Evolutionary conservation across 306 rosid species (phyloP).

Genomic region (Dryas drummondii): DNA sequence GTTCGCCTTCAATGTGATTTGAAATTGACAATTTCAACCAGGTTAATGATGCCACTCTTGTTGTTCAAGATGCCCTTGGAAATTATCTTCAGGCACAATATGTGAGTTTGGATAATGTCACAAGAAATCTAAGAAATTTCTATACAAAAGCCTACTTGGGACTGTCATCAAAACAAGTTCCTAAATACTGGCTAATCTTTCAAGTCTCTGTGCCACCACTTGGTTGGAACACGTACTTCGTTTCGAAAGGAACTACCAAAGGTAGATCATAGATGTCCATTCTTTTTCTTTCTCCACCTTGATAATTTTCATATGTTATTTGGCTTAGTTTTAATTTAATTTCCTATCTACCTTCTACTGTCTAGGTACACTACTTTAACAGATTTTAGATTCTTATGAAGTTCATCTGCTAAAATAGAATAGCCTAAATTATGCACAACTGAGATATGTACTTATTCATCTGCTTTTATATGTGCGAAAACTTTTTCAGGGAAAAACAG

Average conservation of each 20-base stretch:
- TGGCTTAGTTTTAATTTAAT: too few species aligned
- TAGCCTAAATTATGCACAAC: not conserved
- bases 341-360: too few species aligned
- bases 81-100: slow-evolving; percentile 53
- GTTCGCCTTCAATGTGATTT: slow-evolving; percentile 5
- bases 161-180: slow-evolving; percentile 40
- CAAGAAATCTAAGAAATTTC: slow-evolving; percentile 51
- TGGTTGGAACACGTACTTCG: slow-evolving; percentile 87
- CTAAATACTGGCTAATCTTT: slow-evolving; percentile 79
- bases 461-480: slow-evolving; percentile 7
- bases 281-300: not conserved
- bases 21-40: slow-evolving; percentile 33
- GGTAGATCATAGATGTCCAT: slow-evolving; percentile 28
- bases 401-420: not conserved
- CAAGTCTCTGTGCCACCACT: slow-evolving; percentile 76
- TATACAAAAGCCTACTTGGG: slow-evolving; percentile 75
- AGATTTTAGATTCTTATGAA: not conserved
- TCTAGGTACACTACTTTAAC: too few species aligned
- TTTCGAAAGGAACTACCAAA: slow-evolving; percentile 44
- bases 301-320: not conserved
- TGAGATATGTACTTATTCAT: too few species aligned
- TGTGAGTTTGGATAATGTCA: slow-evolving; percentile 53
- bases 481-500: slow-evolving; percentile 31
- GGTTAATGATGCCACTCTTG: slow-evolving; percentile 68
- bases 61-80: slow-evolving; percentile 69